Percentiles rank a stretch among this genome's conserved stretches.
phyloP scores from a whole-genome alignment of 805 yeast species.

The Ogataea chonburiensis region DNA sequence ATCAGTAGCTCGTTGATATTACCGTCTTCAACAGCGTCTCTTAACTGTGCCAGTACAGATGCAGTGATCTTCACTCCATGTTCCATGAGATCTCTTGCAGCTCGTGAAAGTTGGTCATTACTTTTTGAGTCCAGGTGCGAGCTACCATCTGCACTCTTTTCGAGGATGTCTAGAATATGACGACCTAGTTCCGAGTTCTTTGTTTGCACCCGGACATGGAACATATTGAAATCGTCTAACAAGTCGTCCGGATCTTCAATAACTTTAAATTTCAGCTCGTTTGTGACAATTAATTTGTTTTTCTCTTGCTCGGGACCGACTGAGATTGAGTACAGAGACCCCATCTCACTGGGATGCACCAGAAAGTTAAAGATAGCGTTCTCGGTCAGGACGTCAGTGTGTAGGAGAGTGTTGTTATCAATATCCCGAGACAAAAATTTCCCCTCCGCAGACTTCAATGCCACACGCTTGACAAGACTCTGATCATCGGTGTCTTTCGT shows the following conservation, averaged over 20 bases:
- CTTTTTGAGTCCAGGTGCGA: slow-evolving; percentile 13
- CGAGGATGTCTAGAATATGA: slow-evolving; percentile 11
- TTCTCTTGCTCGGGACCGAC: slow-evolving; percentile 20
- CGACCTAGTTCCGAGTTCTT: slow-evolving; percentile 24
- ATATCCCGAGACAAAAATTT: slow-evolving; percentile 26
- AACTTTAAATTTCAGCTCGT: slow-evolving; percentile 23
- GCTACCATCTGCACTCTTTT: slow-evolving; percentile 12
- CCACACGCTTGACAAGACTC: slow-evolving; percentile 14
- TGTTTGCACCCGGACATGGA: slow-evolving; percentile 28
- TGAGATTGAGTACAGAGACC: slow-evolving; percentile 12
- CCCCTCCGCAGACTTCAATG: slow-evolving; percentile 27
- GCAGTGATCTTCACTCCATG: slow-evolving; percentile 25
- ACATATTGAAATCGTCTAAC: slow-evolving; percentile 24
- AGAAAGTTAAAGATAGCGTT: slow-evolving; percentile 29
- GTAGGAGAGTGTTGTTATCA: slow-evolving; percentile 15
- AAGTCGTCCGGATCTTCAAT: slow-evolving; percentile 32
- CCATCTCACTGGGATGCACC: slow-evolving; percentile 1
- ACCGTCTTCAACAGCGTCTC: slow-evolving; percentile 26
- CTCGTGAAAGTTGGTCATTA: slow-evolving; percentile 19
- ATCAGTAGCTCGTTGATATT: slow-evolving; percentile 30
- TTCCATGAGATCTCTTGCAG: slow-evolving; percentile 25
- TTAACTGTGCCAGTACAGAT: slow-evolving; percentile 20
- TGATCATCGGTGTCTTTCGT: slow-evolving; percentile 5
- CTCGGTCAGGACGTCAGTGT: slow-evolving; percentile 30
- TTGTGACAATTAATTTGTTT: slow-evolving; percentile 21